Evolutionary conservation across 306 rosid genomes (phyloP), one percentile per base, ranked within the genome.

Genomic region (Cucurbita ficifolia): DNA sequence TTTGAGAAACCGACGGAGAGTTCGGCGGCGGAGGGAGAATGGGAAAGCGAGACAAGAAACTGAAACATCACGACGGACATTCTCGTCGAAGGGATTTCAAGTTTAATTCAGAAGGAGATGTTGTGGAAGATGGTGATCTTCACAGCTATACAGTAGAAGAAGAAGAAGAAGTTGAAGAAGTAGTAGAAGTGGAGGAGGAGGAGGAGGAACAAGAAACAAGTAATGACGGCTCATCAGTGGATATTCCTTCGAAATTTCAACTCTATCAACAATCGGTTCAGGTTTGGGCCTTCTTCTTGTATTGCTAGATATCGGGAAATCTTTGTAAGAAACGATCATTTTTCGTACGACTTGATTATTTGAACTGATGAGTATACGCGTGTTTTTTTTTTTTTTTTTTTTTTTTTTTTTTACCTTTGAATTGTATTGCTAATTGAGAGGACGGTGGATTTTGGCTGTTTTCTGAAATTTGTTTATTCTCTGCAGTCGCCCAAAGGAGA

Each of bases 401-500:
- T 29, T 29, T 3, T 54, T 54, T 29, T 29, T 3, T 33, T 19
- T 54, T 54, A 54, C 8, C 60, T 19, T 54, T 54, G 60, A 54
- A 21, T 54, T 19, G 60, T 19, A 21, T 19, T 58, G 40, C n/a
- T 5, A 24, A 58, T 58, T 58, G 64, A 11, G 40, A 58, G 71
- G 65, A 33, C 52, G 55, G 68, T 39, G 50, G 24, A 18, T 5
- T 74, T 76, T 79, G 65, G 62, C 58, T 78, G 38, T 17, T 65
- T 73, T 2, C 50, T 76, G 61, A 74, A 78, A 48, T 55, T 9
- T 84, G 35, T 42, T 21, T 11, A 13, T 74, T 81, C 22, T 38
- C 24, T 82, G 82, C 87, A 90, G 97, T 90, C 92, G 46, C 98
- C 96, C 54, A 90, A 93, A 84, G 96, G 98, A 79, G 97, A 93